phyloP scores from a whole-genome alignment of 2,329 filamentous ascomycete species.

The Ramularia endophylla region DNA sequence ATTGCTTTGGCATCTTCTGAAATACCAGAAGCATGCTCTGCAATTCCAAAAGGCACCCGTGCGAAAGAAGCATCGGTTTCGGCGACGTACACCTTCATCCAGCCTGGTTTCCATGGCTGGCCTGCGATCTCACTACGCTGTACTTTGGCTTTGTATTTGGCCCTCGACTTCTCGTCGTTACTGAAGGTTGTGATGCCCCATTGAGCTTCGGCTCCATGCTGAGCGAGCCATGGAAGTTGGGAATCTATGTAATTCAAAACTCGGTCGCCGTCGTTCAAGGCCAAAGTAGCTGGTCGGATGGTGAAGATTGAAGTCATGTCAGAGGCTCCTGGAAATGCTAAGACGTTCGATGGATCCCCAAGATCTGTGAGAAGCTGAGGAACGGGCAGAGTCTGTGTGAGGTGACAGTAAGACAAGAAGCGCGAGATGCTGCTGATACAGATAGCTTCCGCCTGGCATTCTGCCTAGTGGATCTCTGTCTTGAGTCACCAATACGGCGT shows the following conservation, averaged over 20 bases:
- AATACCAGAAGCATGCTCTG: background rate
- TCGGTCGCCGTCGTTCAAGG: conserved; percentile 7
- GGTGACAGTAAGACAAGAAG: too few relatives aligned
- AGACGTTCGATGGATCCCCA: too few relatives aligned
- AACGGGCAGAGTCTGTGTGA: too few relatives aligned
- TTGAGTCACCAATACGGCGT: too few relatives aligned
- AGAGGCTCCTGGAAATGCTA: background rate
- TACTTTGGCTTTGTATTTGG: conserved; percentile 4
- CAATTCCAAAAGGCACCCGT: too few relatives aligned
- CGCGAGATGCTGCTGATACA: too few relatives aligned
- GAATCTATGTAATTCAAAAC: conserved; percentile 9
- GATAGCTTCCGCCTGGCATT: too few relatives aligned
- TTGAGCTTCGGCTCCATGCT: conserved; percentile 7
- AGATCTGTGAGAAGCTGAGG: too few relatives aligned
- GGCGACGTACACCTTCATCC: conserved; percentile 6
- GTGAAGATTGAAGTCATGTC: conserved; percentile 1
- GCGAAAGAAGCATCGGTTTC: conserved; percentile 7
- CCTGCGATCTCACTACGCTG: conserved; percentile 5
- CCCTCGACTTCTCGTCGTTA: conserved; percentile 1
- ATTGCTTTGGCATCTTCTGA: background rate
- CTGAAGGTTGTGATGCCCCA: conserved; percentile 3
- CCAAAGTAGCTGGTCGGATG: conserved; percentile 8
- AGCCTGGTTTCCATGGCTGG: conserved; percentile 5
- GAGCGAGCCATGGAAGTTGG: conserved; percentile 9
- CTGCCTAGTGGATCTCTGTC: too few relatives aligned